A percentile compares a stretch with the other conserved stretches of the same genome.
Evolutionary conservation across 306 rosid genomes (phyloP).

Genomic region (Sophora flavescens): DNA sequence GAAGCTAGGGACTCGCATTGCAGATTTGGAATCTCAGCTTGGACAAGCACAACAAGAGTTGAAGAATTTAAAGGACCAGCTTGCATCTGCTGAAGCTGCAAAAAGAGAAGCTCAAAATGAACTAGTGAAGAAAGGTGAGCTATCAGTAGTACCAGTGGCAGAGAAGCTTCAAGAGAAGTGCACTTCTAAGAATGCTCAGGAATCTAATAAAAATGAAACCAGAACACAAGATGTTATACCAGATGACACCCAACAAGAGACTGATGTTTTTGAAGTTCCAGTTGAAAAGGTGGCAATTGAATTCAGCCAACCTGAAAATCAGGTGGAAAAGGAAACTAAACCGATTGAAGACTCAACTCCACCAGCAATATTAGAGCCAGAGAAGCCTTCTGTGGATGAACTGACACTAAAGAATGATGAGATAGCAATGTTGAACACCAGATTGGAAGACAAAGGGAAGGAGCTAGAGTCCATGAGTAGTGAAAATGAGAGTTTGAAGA

Average conservation of each 20-base stretch:
- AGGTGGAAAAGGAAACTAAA: conserved; percentile 54
- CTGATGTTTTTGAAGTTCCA: conserved; percentile 87
- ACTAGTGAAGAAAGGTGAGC: conserved; percentile 67
- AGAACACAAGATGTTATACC: conserved; percentile 40
- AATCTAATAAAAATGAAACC: conserved; percentile 46
- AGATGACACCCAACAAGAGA: conserved; percentile 63
- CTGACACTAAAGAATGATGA: conserved; percentile 58
- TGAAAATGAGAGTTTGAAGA: conserved; percentile 64
- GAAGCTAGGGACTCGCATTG: conserved; percentile 89
- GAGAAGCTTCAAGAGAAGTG: conserved; percentile 52
- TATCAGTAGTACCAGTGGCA: conserved; percentile 47
- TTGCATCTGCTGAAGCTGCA: conserved; percentile 87
- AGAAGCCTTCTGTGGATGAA: conserved; percentile 56
- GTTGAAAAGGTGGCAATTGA: conserved; percentile 59
- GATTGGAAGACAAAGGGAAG: conserved; percentile 66
- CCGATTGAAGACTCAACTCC: conserved; percentile 43
- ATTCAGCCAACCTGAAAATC: conserved; percentile 44
- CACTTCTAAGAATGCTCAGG: conserved; percentile 48
- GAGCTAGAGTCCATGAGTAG: conserved; percentile 49
- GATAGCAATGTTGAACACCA: conserved; percentile 52
- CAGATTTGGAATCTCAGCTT: conserved; percentile 88
- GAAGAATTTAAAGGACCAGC: conserved; percentile 69
- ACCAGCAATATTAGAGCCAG: conserved; percentile 47
- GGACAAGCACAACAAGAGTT: conserved; percentile 87
- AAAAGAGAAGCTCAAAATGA: conserved; percentile 79